Evolutionary conservation across 192 early-diverging fungal species (phyloP).

Genomic region (Coemansia sp.): DNA sequence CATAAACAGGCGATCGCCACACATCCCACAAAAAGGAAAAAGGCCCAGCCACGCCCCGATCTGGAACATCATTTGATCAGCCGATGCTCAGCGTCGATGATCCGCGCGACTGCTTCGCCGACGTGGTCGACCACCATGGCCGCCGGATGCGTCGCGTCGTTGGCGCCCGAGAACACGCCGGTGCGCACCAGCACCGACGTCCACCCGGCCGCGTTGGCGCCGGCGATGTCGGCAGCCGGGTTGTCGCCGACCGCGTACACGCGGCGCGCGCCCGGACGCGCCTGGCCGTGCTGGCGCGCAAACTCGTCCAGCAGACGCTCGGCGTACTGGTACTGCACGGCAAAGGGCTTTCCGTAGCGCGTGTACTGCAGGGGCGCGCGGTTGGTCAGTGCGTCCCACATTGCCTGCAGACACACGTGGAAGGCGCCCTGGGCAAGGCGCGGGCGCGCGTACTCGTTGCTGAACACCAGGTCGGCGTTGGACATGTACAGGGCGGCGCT

Average conservation of each 20-base stretch:
- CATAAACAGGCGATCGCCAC: neutral
- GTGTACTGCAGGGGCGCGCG: constrained; percentile 56
- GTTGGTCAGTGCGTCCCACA: constrained; percentile 57
- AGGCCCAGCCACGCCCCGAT: neutral
- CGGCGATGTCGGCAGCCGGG: constrained; percentile 68
- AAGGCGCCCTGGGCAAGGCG: constrained; percentile 84
- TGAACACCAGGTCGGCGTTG: constrained; percentile 73
- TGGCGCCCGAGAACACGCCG: constrained; percentile 59
- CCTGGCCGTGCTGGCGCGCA: constrained; percentile 1
- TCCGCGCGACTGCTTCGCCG: constrained; percentile 58
- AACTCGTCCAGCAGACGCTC: constrained; percentile 50
- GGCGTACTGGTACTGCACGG: constrained; percentile 69
- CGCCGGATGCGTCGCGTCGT: constrained; percentile 56
- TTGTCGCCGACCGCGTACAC: constrained; percentile 67
- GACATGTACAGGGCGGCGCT: constrained; percentile 75
- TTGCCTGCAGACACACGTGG: constrained; percentile 61
- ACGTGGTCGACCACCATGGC: constrained; percentile 59
- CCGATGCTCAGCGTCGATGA: constrained; percentile 25
- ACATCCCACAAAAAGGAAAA: neutral
- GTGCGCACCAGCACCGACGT: constrained; percentile 67
- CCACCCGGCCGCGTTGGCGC: constrained; percentile 72
- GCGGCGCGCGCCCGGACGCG: neutral
- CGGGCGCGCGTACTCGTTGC: constrained; percentile 73
- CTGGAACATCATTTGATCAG: neutral
- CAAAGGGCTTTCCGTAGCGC: constrained; percentile 79